Base-by-base conservation (phyloP, 805 yeast species). In the Debaryomyces tyrocola region DNA sequence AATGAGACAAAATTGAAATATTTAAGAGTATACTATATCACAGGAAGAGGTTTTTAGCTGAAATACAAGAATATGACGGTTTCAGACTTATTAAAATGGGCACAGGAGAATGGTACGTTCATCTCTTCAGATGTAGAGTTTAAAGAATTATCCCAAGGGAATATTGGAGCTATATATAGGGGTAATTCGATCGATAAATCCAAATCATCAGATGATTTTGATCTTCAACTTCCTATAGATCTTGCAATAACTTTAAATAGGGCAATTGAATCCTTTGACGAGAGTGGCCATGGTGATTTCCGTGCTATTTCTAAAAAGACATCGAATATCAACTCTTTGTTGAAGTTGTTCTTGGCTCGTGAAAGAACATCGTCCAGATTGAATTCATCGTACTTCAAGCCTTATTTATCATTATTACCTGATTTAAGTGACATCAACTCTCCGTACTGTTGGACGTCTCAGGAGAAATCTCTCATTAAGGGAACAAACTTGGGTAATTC, bases 401-500 rank as follows among this genome's bases (percentile, higher is more conserved):
- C 64, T 1, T 74, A 74, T 51, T 42, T 74, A 4, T 43, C 49
- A 5, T 42, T 64, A 8, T 63, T 74, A 28, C 78, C 74, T 2
- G 55, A 63, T 4, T 66, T 76, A 9, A 60, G 57, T 1, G 65
- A 69, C 5, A 72, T 80, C 17, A 74, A 75, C n/a, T 71, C 83
- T 9, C 96, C 97, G 1, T 77, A 79, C 44, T 80, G 79, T 52
- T 90, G 91, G 90, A 67, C 67, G 28, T 58, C 72, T 0, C 67
- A 65, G 2, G 87, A 85, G 37, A 70, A 79, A 44, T 60, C 66
- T 4, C 58, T 74, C 29, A 60, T 90, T 9, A 69, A 74, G 37
- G 91, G 91, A 0, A 85, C 96, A 0, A 91, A 90, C 59, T 71
- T 88, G 20, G 78, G 76, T n/a, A 67, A 75, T 37, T 74, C 84